These are phyloP conservation scores for Didymosphaeria variabile DNA, from an alignment of 2,329 filamentous ascomycete species.

Conservation along the genomic window DNA sequence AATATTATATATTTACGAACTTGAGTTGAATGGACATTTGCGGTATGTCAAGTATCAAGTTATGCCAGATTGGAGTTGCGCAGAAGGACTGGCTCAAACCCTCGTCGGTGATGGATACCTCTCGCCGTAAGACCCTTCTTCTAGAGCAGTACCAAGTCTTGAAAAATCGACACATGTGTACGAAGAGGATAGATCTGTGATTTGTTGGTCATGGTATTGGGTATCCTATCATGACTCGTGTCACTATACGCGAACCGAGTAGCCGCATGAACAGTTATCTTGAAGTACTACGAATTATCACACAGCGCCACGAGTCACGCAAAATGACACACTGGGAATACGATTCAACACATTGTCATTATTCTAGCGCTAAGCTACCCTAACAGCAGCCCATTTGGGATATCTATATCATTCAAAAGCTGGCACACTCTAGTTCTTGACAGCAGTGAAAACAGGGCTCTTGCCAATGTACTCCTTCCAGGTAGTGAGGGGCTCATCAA, in stretches of 20 bases:
- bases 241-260: not conserved
- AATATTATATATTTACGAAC: too few species aligned
- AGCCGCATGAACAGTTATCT: not conserved
- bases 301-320: not conserved
- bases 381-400: not conserved
- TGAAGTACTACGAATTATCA: not conserved
- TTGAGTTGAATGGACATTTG: too few species aligned
- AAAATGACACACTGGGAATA: not conserved
- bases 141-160: too few species aligned
- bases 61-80: too few species aligned
- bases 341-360: not conserved
- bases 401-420: constrained; percentile 1
- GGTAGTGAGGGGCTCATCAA: constrained; percentile 18
- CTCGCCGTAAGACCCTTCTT: too few species aligned
- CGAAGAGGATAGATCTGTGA: too few species aligned
- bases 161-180: too few species aligned
- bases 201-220: too few species aligned
- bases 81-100: too few species aligned
- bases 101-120: too few species aligned
- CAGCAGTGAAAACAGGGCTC: constrained; percentile 12
- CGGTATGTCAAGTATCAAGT: too few species aligned
- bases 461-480: constrained; percentile 19
- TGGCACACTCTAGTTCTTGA: constrained; percentile 4
- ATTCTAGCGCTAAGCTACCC: constrained; percentile 2
- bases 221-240: not conserved